These are phyloP conservation scores for Uronychia setigera DNA, from an alignment of 73 alveolate genomes.

Conservation along the genomic window DNA sequence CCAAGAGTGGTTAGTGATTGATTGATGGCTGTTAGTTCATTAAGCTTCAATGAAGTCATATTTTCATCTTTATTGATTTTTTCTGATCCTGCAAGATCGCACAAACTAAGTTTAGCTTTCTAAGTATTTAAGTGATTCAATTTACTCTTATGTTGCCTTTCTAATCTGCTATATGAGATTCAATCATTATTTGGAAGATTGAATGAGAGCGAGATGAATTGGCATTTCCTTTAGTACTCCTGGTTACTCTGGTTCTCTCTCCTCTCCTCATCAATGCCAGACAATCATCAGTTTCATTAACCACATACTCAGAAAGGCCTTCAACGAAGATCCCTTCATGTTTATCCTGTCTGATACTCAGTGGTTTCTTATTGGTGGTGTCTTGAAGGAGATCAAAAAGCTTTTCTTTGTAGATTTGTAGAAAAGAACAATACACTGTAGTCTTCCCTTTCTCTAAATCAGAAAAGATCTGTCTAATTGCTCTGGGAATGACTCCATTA, in stretches of 20 bases:
- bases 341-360: slow-evolving; percentile 45
- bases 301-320: slow-evolving; percentile 79
- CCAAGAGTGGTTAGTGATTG: slow-evolving; percentile 70
- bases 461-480: slow-evolving; percentile 43
- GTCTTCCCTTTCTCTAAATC: neutral
- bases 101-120: slow-evolving; percentile 72
- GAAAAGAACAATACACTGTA: slow-evolving; percentile 40
- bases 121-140: neutral
- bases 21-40: slow-evolving; percentile 77
- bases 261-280: slow-evolving; percentile 64
- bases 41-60: slow-evolving; percentile 66
- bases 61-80: slow-evolving; percentile 69
- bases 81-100: slow-evolving; percentile 84
- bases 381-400: slow-evolving; percentile 78
- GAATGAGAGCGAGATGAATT: slow-evolving; percentile 69
- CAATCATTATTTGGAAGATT: slow-evolving; percentile 65
- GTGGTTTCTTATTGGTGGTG: slow-evolving; percentile 11
- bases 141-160: slow-evolving; percentile 59
- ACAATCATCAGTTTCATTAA: slow-evolving; percentile 59
- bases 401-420: slow-evolving; percentile 74
- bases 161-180: slow-evolving; percentile 48
- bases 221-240: slow-evolving; percentile 62
- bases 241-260: slow-evolving; percentile 65
- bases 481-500: slow-evolving; percentile 63
- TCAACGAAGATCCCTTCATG: slow-evolving; percentile 71